phyloP scores from a whole-genome alignment of 805 yeast species.

The Metschnikowia koreensis region DNA sequence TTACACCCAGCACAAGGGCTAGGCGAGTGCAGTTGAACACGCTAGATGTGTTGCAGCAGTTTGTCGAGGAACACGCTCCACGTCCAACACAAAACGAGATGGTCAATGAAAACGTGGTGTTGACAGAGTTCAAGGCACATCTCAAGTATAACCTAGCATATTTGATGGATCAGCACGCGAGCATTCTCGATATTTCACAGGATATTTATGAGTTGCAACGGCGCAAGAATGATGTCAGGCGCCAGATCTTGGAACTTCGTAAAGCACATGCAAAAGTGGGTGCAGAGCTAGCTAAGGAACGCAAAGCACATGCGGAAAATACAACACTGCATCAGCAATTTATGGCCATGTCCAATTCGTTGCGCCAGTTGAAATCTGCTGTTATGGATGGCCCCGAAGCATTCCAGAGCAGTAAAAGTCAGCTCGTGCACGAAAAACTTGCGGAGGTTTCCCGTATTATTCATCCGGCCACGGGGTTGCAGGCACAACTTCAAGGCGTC shows the following conservation, averaged over 20 bases:
- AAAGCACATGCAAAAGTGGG: slow-evolving; percentile 33
- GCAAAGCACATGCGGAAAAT: slow-evolving; percentile 21
- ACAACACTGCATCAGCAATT: slow-evolving; percentile 19
- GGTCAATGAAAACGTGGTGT: slow-evolving; percentile 24
- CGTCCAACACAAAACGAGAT: slow-evolving; percentile 12
- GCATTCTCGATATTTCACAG: slow-evolving; percentile 29
- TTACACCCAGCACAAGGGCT: slow-evolving; percentile 21
- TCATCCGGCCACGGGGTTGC: slow-evolving; percentile 11
- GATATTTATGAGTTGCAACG: slow-evolving; percentile 31
- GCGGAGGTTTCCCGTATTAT: slow-evolving; percentile 6
- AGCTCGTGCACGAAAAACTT: slow-evolving; percentile 2
- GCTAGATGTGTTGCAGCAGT: slow-evolving; percentile 36
- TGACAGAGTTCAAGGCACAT: slow-evolving; percentile 33
- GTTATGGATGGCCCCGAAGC: background rate
- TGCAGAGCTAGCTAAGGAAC: slow-evolving; percentile 27
- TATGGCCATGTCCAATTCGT: slow-evolving; percentile 12
- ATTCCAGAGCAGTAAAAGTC: background rate
- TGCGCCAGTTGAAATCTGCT: slow-evolving; percentile 8
- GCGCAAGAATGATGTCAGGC: slow-evolving; percentile 31
- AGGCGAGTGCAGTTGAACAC: slow-evolving; percentile 31
- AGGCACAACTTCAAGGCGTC: slow-evolving; percentile 10
- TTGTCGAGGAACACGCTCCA: slow-evolving; percentile 31
- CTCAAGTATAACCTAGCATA: slow-evolving; percentile 27
- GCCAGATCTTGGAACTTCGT: slow-evolving; percentile 29
- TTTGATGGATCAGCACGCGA: slow-evolving; percentile 35